phyloP scores from a whole-genome alignment of 768 basidiomycete species.

The Clitopilus passeckerianus region DNA sequence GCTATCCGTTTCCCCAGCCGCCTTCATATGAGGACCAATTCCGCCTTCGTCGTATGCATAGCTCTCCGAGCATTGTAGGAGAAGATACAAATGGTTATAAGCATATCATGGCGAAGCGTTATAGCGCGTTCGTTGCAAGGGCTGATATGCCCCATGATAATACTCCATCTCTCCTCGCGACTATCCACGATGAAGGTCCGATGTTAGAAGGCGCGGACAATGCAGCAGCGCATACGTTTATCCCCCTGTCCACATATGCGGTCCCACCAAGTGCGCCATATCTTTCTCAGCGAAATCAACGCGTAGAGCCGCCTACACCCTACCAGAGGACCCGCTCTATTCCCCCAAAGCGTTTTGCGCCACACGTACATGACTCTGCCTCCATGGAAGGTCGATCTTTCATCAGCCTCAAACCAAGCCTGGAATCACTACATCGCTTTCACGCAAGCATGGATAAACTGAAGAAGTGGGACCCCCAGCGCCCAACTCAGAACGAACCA shows the following conservation, averaged over 20 bases:
- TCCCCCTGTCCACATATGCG: background rate
- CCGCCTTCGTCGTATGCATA: slow-evolving; percentile 34
- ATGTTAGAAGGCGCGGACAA: background rate
- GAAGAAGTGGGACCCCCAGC: slow-evolving; percentile 21
- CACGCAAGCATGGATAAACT: slow-evolving; percentile 27
- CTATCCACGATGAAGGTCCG: background rate
- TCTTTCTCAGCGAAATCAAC: background rate
- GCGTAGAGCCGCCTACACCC: too few relatives aligned
- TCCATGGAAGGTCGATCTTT: background rate
- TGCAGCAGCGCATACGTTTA: background rate
- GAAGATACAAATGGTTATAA: slow-evolving; percentile 21
- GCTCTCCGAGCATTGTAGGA: slow-evolving; percentile 33
- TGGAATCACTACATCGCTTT: slow-evolving; percentile 25
- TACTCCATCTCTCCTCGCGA: background rate
- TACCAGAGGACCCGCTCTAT: too few relatives aligned
- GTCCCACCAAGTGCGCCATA: background rate
- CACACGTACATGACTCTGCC: slow-evolving; percentile 2
- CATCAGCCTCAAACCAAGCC: slow-evolving; percentile 12
- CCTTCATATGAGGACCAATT: slow-evolving; percentile 32
- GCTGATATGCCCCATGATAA: background rate
- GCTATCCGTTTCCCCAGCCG: slow-evolving; percentile 37
- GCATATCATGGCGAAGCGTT: slow-evolving; percentile 16
- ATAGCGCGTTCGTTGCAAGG: slow-evolving; percentile 6
- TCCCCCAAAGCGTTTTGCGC: background rate
- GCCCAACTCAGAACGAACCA: slow-evolving; percentile 6